Evolutionary conservation across 352 stramenopile species (phyloP).

Genomic region (Peronosclerospora sorghi): DNA sequence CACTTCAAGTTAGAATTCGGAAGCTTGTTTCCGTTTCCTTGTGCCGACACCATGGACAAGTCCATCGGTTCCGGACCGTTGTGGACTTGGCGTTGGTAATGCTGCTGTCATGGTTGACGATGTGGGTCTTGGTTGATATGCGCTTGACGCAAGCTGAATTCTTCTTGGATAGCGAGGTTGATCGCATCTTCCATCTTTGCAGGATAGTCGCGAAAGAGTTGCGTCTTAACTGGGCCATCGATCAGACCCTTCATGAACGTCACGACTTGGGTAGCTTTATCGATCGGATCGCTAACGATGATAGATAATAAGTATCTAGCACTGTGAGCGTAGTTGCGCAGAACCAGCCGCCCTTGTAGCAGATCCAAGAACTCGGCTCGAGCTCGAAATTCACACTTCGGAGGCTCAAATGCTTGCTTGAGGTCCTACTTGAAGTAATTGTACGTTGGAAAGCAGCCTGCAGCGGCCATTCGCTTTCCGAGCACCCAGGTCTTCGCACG

Average conservation of each 20-base stretch:
- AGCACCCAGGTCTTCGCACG: not conserved
- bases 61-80: too few relatives aligned
- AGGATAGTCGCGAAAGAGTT: too few relatives aligned
- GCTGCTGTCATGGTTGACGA: too few relatives aligned
- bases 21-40: too few relatives aligned
- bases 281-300: not conserved
- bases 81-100: too few relatives aligned
- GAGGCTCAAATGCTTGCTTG: not conserved
- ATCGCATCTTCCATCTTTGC: too few relatives aligned
- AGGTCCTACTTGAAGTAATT: not conserved
- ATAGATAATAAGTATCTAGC: not conserved
- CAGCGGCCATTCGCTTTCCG: not conserved
- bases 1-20: too few relatives aligned
- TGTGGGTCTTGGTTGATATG: too few relatives aligned
- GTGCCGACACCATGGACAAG: too few relatives aligned
- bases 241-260: not conserved
- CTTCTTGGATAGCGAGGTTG: too few relatives aligned
- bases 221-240: too few relatives aligned
- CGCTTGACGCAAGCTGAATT: too few relatives aligned
- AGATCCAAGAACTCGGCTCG: not conserved
- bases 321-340: not conserved
- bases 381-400: not conserved
- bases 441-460: not conserved
- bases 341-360: not conserved
- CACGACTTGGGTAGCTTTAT: not conserved